Base-by-base conservation (phyloP, 116 monocot species). In the Trichopus zeylanicus region DNA sequence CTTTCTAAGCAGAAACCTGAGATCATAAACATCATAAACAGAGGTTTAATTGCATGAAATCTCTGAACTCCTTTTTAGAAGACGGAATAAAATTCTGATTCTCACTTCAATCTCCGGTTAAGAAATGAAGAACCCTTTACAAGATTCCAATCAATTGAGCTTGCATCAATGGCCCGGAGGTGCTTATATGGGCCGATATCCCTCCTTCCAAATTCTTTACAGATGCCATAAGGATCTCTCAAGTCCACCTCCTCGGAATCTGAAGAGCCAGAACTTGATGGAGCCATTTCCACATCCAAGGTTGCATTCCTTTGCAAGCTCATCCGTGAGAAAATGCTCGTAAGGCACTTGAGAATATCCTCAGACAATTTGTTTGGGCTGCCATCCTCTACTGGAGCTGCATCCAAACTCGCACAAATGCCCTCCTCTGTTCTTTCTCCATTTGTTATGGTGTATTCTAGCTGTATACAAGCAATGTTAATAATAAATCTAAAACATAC, bases 181-280 rank as follows among this genome's bases (percentile, higher is more conserved):
- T 64, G 58, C 64, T 78, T 80, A 46, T 98, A 98, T 21, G 91
- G 85, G 9, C 98, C 98, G 29, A 98, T 54, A 31, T 98, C 92
- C 31, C 88, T 84, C 63, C 61, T 80, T 26, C 80, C 85, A 46
- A 98, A 81, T 55, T 80, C 80, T 15, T 61, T 35, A 60, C 65
- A 80, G 27, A 88, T 75, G 49, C 60, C 62, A 67, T 82, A 98
- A 33, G 88, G 98, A 51, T 91, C 91, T 29, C 26, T 49, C 31
- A 59, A 57, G 7, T 47, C 61, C 19, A 26, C 12, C 21, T 71
- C 57, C n/a, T 71, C 75, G 0, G 57, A 65, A 37, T 70, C 80
- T 46, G 53, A 59, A 35, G 67, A 76, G 21, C 71, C 75, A 3
- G 78, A 93, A 56, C 72, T 48, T 5, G 85, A 80, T 69, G 27